Percentiles rank a stretch among this genome's conserved stretches.
Evolutionary conservation across 768 basidiomycete genomes (phyloP).

Genomic region (Mycena capillaripes): DNA sequence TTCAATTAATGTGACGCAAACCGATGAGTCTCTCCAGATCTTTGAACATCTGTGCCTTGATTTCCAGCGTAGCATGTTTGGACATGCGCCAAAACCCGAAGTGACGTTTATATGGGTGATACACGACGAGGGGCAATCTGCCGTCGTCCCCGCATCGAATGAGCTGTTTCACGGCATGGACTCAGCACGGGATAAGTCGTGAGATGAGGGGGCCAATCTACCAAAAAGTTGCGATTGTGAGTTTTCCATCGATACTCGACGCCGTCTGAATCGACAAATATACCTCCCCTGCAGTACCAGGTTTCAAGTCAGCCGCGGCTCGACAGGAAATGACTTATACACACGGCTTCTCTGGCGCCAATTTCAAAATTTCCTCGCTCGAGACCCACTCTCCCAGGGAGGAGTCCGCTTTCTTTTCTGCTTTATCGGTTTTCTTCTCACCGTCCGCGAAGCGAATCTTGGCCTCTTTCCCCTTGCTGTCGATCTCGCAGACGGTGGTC

Average conservation of each 20-base stretch:
- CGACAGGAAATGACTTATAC: slow-evolving; percentile 30
- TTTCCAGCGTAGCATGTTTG: slow-evolving; percentile 58
- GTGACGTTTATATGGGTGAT: slow-evolving; percentile 61
- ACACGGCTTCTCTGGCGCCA: slow-evolving; percentile 45
- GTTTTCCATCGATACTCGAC: slow-evolving; percentile 61
- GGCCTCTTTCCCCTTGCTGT: slow-evolving; percentile 21
- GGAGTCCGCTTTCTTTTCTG: not conserved
- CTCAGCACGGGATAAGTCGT: not conserved
- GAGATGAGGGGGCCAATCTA: slow-evolving; percentile 32
- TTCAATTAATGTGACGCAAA: slow-evolving; percentile 43
- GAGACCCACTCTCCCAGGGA: slow-evolving; percentile 55
- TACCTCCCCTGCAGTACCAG: slow-evolving; percentile 60
- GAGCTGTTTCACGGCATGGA: slow-evolving; percentile 51
- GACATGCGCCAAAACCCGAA: slow-evolving; percentile 66
- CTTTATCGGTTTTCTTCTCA: slow-evolving; percentile 21
- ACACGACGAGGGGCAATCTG: slow-evolving; percentile 56
- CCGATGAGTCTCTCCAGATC: slow-evolving; percentile 60
- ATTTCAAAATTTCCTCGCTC: slow-evolving; percentile 54
- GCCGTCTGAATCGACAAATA: slow-evolving; percentile 53
- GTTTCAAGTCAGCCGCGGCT: not conserved
- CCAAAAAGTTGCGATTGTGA: slow-evolving; percentile 60
- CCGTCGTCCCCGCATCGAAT: slow-evolving; percentile 58
- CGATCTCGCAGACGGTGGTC: slow-evolving; percentile 45
- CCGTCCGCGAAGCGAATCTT: slow-evolving; percentile 57
- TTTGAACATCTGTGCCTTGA: slow-evolving; percentile 57